A percentile compares a stretch with the other conserved stretches of the same genome.
Evolutionary conservation across 2,329 filamentous ascomycete species (phyloP).

Genomic region (Cytospora schulzeri): DNA sequence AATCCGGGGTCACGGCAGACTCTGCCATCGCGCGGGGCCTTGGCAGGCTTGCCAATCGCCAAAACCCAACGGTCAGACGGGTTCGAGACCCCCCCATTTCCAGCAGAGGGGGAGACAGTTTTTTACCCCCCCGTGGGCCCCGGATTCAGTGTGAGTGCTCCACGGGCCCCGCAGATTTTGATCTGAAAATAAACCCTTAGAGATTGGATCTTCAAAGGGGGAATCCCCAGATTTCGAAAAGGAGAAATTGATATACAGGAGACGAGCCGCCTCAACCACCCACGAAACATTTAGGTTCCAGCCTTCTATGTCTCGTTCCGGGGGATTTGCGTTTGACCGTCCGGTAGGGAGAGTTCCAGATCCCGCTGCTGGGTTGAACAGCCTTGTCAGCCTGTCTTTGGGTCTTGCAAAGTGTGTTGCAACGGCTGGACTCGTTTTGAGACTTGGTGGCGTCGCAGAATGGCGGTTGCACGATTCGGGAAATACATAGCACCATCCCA

Average conservation of each 20-base stretch:
- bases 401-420: slow-evolving; percentile 18
- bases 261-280: slow-evolving; percentile 13
- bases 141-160: slow-evolving; percentile 9
- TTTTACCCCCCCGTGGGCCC: neutral
- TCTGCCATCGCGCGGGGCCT: neutral
- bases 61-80: neutral
- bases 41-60: neutral
- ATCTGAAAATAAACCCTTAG: slow-evolving; percentile 25
- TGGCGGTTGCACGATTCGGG: slow-evolving; percentile 20
- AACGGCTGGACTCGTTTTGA: slow-evolving; percentile 7
- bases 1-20: neutral
- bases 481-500: slow-evolving; percentile 15
- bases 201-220: slow-evolving; percentile 26
- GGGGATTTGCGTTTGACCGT: neutral
- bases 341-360: slow-evolving; percentile 7
- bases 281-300: slow-evolving; percentile 16
- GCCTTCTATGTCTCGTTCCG: slow-evolving; percentile 1
- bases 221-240: slow-evolving; percentile 14
- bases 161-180: slow-evolving; percentile 19
- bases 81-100: neutral
- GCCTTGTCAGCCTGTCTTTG: neutral
- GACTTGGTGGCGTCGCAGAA: slow-evolving; percentile 25
- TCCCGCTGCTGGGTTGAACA: neutral
- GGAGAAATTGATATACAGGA: slow-evolving; percentile 18
- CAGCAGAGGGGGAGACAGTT: neutral